A percentile compares a stretch with the other conserved stretches of the same genome.
phyloP scores from a whole-genome alignment of 208 protist species.

The Crithidia brevicula region DNA sequence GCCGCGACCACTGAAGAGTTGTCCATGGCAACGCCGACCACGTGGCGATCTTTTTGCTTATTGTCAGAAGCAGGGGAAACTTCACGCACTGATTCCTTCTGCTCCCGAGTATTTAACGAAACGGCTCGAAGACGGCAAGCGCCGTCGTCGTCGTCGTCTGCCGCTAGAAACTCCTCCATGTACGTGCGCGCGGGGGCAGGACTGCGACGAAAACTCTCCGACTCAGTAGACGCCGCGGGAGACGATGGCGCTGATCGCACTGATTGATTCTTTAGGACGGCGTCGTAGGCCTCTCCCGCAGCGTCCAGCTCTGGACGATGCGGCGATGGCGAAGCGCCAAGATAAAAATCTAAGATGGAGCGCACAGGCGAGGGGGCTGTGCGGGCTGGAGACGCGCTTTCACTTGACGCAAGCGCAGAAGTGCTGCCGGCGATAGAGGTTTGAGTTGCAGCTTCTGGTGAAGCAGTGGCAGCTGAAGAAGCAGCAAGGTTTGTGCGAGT shows the following conservation, averaged over 20 bases:
- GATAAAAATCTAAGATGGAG: constrained; percentile 17
- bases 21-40: constrained; percentile 14
- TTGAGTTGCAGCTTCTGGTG: not conserved
- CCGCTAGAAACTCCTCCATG: constrained; percentile 28
- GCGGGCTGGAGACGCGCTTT: not conserved
- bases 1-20: constrained; percentile 24
- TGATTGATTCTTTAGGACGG: no score
- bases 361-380: constrained; percentile 9
- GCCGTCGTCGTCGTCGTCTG: constrained; percentile 1
- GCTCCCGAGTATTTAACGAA: no score
- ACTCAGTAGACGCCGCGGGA: not conserved
- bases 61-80: no score
- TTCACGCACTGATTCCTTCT: no score
- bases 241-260: not conserved
- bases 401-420: no score
- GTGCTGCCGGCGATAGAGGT: no score
- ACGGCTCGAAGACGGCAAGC: not conserved
- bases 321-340: constrained; percentile 14
- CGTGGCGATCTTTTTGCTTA: no score
- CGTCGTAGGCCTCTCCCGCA: no score
- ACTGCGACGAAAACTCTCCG: constrained; percentile 10
- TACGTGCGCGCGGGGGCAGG: constrained; percentile 14
- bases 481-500: not conserved
- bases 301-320: no score
- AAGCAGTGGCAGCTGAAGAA: not conserved